phyloP scores from a whole-genome alignment of 441 rosid genomes.

The Populus hybrid region DNA sequence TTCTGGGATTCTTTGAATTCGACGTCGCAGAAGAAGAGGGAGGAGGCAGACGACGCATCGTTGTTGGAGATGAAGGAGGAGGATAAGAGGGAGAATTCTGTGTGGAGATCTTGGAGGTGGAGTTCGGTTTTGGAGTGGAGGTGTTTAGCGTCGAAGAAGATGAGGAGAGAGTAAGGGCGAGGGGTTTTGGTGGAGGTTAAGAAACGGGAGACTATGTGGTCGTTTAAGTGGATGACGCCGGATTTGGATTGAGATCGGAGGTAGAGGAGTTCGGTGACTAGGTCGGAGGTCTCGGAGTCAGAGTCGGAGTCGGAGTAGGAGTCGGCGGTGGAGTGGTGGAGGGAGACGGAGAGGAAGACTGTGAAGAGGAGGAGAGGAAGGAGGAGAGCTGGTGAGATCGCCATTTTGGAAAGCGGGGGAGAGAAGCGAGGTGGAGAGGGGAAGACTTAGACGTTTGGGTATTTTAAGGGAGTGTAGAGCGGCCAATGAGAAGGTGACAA shows the following conservation, averaged over 20 bases:
- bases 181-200: conserved; percentile 61
- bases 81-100: conserved; percentile 67
- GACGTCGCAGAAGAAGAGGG: conserved; percentile 83
- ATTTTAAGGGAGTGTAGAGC: too few relatives aligned
- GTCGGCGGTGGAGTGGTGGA: conserved; percentile 9
- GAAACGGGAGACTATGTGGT: conserved; percentile 67
- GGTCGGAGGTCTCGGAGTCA: conserved; percentile 24
- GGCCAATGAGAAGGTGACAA: too few relatives aligned
- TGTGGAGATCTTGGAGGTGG: conserved; percentile 58
- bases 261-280: conserved; percentile 42
- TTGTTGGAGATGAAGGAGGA: conserved; percentile 72
- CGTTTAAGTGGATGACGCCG: conserved; percentile 76
- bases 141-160: conserved; percentile 90
- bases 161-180: conserved; percentile 64
- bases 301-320: conserved; percentile 15
- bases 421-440: neutral
- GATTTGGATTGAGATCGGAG: conserved; percentile 56
- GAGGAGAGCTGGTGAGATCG: conserved; percentile 21
- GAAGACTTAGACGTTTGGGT: too few relatives aligned
- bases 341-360: neutral
- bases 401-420: conserved; percentile 37
- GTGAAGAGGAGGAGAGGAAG: conserved; percentile 21
- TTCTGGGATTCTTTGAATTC: conserved; percentile 78
- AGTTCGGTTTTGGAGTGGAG: conserved; percentile 79
- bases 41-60: conserved; percentile 21